Evolutionary conservation across 1,284 basidiomycete genomes (phyloP).

Genomic region (Coniferiporia weirii): DNA sequence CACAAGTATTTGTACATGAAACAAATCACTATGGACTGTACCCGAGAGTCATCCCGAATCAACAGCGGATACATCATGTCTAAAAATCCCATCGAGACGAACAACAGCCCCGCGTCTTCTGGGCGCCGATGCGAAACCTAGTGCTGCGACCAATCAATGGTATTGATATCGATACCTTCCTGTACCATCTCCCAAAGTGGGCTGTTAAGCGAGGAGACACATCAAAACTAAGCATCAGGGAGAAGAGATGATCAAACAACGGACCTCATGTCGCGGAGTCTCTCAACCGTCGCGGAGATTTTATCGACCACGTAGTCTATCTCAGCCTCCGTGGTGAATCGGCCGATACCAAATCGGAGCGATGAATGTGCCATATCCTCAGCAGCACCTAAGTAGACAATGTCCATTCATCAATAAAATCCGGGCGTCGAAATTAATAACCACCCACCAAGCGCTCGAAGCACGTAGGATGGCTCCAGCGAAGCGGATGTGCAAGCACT

Average conservation of each 20-base stretch:
- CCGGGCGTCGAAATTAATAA: conserved; percentile 10
- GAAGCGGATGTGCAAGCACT: conserved; percentile 99
- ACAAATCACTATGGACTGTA: not conserved
- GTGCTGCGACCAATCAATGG: conserved; percentile 88
- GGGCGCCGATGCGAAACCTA: conserved; percentile 24
- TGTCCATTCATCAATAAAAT: conserved; percentile 4
- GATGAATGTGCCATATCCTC: conserved; percentile 99
- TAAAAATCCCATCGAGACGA: not conserved
- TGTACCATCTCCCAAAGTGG: conserved; percentile 99
- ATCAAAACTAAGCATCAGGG: conserved; percentile 5
- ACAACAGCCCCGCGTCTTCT: not conserved
- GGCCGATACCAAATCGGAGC: conserved; percentile 94
- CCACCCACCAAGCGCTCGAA: conserved; percentile 80
- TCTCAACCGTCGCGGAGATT: conserved; percentile 81
- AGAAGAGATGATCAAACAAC: conserved; percentile 19
- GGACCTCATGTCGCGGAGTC: conserved; percentile 65
- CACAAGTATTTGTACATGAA: not conserved
- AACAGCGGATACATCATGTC: not conserved
- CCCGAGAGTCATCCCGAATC: not conserved
- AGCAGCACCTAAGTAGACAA: conserved; percentile 60
- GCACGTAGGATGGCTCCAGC: conserved; percentile 96
- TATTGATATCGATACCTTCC: conserved; percentile 92
- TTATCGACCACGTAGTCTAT: conserved; percentile 92
- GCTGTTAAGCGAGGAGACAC: conserved; percentile 32
- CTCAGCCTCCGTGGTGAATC: conserved; percentile 98